A percentile compares a stretch with the other conserved stretches of the same genome.
Conservation (phyloP, 2,329 filamentous ascomycete genomes). For the Blumeria graminis region DNA sequence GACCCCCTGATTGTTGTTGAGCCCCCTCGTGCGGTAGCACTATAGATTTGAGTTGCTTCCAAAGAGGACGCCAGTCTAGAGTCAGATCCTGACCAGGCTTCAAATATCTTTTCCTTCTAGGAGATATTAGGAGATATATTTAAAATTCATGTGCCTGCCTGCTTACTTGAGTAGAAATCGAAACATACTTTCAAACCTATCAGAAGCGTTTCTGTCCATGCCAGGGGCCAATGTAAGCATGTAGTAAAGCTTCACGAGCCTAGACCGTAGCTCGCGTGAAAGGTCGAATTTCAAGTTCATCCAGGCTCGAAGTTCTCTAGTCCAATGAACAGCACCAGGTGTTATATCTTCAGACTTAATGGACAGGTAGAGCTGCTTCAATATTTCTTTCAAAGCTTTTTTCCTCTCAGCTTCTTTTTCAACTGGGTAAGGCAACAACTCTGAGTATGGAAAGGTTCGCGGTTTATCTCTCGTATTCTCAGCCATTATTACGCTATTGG, state of each 20-base stretch:
- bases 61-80: slow-evolving; percentile 82
- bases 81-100: slow-evolving; percentile 72
- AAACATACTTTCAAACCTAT: slow-evolving; percentile 92
- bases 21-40: slow-evolving; percentile 70
- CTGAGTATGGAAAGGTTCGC: slow-evolving; percentile 81
- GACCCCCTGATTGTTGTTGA: slow-evolving; percentile 25
- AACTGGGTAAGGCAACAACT: slow-evolving; percentile 67
- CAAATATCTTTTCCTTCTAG: slow-evolving; percentile 81
- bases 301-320: slow-evolving; percentile 86
- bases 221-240: slow-evolving; percentile 79
- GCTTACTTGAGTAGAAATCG: slow-evolving; percentile 78
- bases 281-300: slow-evolving; percentile 94
- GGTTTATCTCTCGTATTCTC: slow-evolving; percentile 43
- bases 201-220: slow-evolving; percentile 55
- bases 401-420: slow-evolving; percentile 62
- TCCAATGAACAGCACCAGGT: slow-evolving; percentile 88
- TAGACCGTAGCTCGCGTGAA: slow-evolving; percentile 57
- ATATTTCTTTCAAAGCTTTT: slow-evolving; percentile 58
- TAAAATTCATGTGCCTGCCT: background rate
- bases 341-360: slow-evolving; percentile 84
- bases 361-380: slow-evolving; percentile 82
- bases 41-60: slow-evolving; percentile 76
- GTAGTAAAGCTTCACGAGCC: slow-evolving; percentile 78
- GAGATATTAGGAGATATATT: background rate
- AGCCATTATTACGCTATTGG: no score